Conservation (phyloP, 441 rosid species). For the Aquilaria agallochum region DNA sequence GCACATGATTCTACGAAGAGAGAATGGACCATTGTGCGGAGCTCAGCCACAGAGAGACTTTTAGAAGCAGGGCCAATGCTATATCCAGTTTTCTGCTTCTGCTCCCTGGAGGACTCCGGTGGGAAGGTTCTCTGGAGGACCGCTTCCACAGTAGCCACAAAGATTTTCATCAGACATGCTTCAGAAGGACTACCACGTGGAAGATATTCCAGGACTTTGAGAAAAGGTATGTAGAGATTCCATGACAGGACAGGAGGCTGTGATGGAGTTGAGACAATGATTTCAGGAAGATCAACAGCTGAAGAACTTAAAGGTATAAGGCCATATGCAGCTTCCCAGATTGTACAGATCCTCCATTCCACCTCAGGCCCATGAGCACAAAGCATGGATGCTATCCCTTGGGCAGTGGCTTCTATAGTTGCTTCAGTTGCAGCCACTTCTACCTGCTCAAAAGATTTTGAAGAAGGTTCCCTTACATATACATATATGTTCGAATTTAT, state of each 20-base stretch:
- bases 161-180: conserved; percentile 98
- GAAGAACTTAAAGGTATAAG: conserved; percentile 95
- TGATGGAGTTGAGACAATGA: conserved; percentile 89
- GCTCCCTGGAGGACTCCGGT: conserved; percentile 53
- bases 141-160: conserved; percentile 96
- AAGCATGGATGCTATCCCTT: conserved; percentile 99
- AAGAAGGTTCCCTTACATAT: conserved; percentile 14
- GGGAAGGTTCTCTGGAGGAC: conserved; percentile 92
- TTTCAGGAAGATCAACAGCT: conserved; percentile 97
- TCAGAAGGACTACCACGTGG: conserved; percentile 99
- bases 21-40: conserved; percentile 98
- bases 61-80: conserved; percentile 70
- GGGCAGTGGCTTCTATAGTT: conserved; percentile 99
- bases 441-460: conserved; percentile 48
- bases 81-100: conserved; percentile 49
- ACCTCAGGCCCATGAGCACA: conserved; percentile 99
- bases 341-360: conserved; percentile 99
- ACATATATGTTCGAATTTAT: not conserved
- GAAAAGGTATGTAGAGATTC: conserved; percentile 96
- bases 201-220: conserved; percentile 97
- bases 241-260: conserved; percentile 96
- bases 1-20: conserved; percentile 94
- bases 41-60: conserved; percentile 97
- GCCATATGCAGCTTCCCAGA: conserved; percentile 99
- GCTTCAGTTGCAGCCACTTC: conserved; percentile 99